These are phyloP conservation scores for Leishmania mexicana DNA, from an alignment of 208 protist species.

Conservation along the genomic window DNA sequence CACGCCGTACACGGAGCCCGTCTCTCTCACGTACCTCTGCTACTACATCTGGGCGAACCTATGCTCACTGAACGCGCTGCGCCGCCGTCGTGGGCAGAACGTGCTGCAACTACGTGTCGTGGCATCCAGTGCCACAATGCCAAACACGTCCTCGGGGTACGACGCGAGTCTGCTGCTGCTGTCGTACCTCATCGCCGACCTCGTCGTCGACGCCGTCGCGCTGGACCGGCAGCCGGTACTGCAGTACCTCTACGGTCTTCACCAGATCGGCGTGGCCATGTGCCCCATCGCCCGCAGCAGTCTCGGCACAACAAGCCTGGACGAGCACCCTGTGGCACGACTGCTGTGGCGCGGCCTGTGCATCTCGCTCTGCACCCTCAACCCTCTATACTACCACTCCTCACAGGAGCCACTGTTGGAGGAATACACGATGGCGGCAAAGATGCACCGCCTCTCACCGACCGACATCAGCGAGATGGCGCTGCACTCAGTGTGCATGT, in stretches of 20 bases:
- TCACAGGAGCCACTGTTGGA: constrained; percentile 86
- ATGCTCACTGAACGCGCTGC: constrained; percentile 95
- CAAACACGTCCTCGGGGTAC: constrained; percentile 44
- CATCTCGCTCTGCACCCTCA: constrained; percentile 95
- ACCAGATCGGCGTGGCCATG: constrained; percentile 96
- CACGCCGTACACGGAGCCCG: constrained; percentile 97
- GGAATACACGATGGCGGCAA: constrained; percentile 82
- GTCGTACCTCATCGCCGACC: constrained; percentile 86
- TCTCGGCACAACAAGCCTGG: constrained; percentile 95
- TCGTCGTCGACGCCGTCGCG: constrained; percentile 95
- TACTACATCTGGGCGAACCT: constrained; percentile 99
- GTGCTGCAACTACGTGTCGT: constrained; percentile 91
- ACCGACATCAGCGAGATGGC: constrained; percentile 89
- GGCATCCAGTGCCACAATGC: constrained; percentile 58
- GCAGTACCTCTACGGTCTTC: constrained; percentile 98
- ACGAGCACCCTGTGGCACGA: constrained; percentile 92
- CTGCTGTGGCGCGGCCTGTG: constrained; percentile 95
- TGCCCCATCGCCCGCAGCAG: constrained; percentile 96
- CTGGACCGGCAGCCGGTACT: constrained; percentile 92
- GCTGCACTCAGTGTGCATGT: constrained; percentile 85
- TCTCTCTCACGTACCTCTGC: constrained; percentile 75
- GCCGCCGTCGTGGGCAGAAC: constrained; percentile 84
- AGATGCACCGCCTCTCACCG: constrained; percentile 68
- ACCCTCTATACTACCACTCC: constrained; percentile 95
- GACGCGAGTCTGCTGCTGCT: constrained; percentile 66